Evolutionary conservation across 345 rosid genomes (phyloP).

Genomic region (Eucalyptus pauciflora): DNA sequence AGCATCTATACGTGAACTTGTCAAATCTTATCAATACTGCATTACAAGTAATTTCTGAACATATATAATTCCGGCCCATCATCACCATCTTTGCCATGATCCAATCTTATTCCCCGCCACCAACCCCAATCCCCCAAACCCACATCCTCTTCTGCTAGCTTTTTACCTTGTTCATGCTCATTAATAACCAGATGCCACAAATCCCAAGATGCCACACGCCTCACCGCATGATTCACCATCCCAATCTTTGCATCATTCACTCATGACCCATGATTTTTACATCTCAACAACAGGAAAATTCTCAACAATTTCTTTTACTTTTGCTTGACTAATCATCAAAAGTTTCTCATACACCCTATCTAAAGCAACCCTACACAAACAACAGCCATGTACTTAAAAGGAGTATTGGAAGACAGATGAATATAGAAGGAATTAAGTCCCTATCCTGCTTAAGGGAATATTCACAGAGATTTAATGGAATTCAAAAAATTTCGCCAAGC

Average conservation of each 20-base stretch:
- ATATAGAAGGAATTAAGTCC: not conserved
- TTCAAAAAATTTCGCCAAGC: not conserved
- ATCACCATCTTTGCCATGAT: not conserved
- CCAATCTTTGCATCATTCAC: not conserved
- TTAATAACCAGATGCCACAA: not conserved
- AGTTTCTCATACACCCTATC: not conserved
- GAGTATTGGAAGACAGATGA: not conserved
- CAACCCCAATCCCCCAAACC: not conserved
- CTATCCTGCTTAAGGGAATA: not conserved
- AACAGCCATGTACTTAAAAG: not conserved
- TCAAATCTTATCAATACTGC: not conserved
- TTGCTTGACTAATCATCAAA: not conserved
- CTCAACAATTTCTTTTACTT: rapidly evolving
- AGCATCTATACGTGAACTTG: not conserved
- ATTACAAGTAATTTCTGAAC: not conserved
- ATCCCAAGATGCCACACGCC: too few relatives aligned
- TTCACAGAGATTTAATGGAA: not conserved
- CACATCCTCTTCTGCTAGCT: not conserved
- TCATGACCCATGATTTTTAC: not conserved
- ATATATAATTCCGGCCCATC: not conserved
- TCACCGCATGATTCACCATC: not conserved
- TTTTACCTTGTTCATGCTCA: not conserved
- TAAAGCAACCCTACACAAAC: not conserved
- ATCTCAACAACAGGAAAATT: not conserved
- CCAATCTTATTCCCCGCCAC: not conserved